These are phyloP conservation scores for Solanum sitiens DNA, from an alignment of 257 asterid genomes.

Conservation along the genomic window DNA sequence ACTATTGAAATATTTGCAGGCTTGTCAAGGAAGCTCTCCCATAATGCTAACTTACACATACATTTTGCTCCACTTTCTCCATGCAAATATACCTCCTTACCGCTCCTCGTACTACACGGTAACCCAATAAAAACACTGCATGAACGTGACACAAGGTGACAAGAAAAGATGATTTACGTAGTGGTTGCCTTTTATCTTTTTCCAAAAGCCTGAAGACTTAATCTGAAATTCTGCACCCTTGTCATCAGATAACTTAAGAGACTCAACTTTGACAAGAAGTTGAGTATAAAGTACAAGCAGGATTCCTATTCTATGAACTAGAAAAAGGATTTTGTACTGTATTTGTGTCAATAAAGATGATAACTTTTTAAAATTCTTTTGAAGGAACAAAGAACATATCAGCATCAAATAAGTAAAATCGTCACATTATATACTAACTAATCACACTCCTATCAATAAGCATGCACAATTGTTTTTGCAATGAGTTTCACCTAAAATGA, in stretches of 20 bases:
- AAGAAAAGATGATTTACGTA: too few relatives aligned
- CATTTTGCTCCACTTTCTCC: neutral
- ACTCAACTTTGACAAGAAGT: neutral
- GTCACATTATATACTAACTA: neutral
- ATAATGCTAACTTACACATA: neutral
- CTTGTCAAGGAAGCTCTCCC: neutral
- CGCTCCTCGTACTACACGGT: neutral
- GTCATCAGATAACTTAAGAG: neutral
- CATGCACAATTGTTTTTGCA: neutral
- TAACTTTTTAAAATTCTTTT: neutral
- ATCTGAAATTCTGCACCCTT: neutral
- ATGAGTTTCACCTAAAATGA: neutral
- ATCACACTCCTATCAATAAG: neutral
- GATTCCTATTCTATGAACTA: neutral
- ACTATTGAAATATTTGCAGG: neutral
- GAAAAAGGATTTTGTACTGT: neutral
- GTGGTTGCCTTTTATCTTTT: neutral
- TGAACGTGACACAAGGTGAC: neutral
- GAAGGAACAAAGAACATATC: neutral
- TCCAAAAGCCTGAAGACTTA: neutral
- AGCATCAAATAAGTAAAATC: neutral
- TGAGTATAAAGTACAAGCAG: neutral
- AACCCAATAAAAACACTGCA: neutral
- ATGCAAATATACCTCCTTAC: neutral
- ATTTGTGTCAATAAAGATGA: neutral